These are phyloP conservation scores for Ogataea hybrid DNA, from an alignment of 1,139 yeast genomes.

Conservation along the genomic window DNA sequence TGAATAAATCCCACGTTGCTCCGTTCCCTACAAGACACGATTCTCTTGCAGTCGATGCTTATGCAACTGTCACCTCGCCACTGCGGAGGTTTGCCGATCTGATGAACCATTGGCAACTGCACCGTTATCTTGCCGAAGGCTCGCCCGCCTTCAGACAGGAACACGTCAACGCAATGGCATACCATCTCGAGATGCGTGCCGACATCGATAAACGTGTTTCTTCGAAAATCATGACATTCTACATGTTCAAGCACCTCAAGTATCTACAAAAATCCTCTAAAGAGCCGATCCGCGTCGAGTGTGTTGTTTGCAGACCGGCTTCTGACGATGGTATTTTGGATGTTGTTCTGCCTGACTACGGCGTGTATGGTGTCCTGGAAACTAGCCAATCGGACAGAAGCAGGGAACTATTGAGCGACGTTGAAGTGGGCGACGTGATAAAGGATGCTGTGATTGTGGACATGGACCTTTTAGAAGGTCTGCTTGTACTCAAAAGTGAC, in stretches of 20 bases:
- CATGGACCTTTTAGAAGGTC: conserved; percentile 40
- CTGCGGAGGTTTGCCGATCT: conserved; percentile 83
- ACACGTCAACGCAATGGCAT: conserved; percentile 26
- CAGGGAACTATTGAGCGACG: conserved; percentile 26
- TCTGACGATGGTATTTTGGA: conserved; percentile 36
- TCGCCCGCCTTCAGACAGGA: conserved; percentile 21
- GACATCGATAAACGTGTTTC: conserved; percentile 32
- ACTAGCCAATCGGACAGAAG: conserved; percentile 29
- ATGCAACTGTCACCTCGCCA: conserved; percentile 87
- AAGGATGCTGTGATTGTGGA: conserved; percentile 37
- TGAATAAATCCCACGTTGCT: conserved; percentile 43
- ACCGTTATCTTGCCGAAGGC: conserved; percentile 35
- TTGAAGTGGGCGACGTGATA: conserved; percentile 40
- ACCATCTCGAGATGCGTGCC: conserved; percentile 30
- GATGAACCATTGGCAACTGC: conserved; percentile 72
- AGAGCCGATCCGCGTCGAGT: conserved; percentile 27
- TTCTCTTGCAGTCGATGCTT: conserved; percentile 60
- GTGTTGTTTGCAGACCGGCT: conserved; percentile 39
- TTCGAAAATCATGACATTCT: conserved; percentile 37
- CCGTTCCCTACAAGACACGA: conserved; percentile 48
- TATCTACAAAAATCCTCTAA: conserved; percentile 31
- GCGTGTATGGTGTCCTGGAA: conserved; percentile 30
- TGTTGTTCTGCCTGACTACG: conserved; percentile 39
- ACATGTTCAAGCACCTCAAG: conserved; percentile 40
- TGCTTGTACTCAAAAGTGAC: conserved; percentile 30